These are phyloP conservation scores for Opeltia flavorubescens DNA, from an alignment of 495 filamentous ascomycete genomes.

Conservation along the genomic window DNA sequence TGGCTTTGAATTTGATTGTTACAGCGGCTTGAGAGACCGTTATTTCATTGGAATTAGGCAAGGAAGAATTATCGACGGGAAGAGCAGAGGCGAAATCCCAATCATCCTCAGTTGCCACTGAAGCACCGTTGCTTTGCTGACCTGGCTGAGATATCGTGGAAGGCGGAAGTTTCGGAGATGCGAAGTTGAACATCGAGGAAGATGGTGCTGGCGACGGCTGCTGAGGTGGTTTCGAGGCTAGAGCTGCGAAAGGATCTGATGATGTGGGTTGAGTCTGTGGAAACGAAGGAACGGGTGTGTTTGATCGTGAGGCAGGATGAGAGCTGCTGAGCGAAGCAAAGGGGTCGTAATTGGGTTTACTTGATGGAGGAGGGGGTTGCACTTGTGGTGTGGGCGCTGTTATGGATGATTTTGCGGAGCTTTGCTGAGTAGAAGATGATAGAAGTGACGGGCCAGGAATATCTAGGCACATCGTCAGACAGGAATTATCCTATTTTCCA, in stretches of 20 bases:
- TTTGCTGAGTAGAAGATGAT: slow-evolving; percentile 47
- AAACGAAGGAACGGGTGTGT: slow-evolving; percentile 29
- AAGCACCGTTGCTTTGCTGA: slow-evolving; percentile 19
- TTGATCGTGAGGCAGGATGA: slow-evolving; percentile 32
- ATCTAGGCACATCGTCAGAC: slow-evolving; percentile 22
- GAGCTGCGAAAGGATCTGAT: slow-evolving; percentile 56
- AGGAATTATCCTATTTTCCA: neutral
- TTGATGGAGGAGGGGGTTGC: slow-evolving; percentile 24
- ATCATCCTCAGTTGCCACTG: slow-evolving; percentile 48
- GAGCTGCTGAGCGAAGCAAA: slow-evolving; percentile 38
- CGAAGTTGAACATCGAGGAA: slow-evolving; percentile 32
- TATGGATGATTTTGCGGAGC: slow-evolving; percentile 30
- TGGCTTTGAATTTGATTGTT: slow-evolving; percentile 35
- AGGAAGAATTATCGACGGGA: slow-evolving; percentile 42
- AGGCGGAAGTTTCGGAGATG: slow-evolving; percentile 12
- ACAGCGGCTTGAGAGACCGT: slow-evolving; percentile 42
- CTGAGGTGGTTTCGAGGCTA: slow-evolving; percentile 40
- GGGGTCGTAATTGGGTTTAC: slow-evolving; percentile 45
- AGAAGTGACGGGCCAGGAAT: slow-evolving; percentile 50
- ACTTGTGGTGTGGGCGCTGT: slow-evolving; percentile 22
- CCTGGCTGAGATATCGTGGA: slow-evolving; percentile 6
- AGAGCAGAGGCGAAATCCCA: slow-evolving; percentile 89
- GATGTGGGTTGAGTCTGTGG: slow-evolving; percentile 24
- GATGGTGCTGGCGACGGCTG: slow-evolving; percentile 16
- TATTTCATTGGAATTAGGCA: slow-evolving; percentile 45